Evolutionary conservation across 352 stramenopile species (phyloP).

Genomic region (Peronospora farinosa): DNA sequence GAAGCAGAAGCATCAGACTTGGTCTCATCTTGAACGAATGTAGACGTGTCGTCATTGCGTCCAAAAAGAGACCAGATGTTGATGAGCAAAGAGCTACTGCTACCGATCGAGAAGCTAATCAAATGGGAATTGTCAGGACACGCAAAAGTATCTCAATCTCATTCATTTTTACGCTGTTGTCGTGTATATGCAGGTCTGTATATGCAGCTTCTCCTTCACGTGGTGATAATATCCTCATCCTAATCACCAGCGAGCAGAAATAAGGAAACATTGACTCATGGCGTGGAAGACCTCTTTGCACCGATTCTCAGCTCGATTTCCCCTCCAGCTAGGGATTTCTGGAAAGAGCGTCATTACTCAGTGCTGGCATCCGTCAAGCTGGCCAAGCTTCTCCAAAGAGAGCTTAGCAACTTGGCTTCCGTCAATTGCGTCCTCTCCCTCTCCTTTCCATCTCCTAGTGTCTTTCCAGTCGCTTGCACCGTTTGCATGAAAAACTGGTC

Average conservation of each 20-base stretch:
- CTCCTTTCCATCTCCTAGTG: constrained; percentile 21
- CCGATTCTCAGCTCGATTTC: no score
- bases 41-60: not conserved
- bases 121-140: not conserved
- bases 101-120: constrained; percentile 12
- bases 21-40: constrained; percentile 5
- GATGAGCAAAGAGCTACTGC: constrained; percentile 11
- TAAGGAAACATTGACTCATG: no score
- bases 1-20: constrained; percentile 4
- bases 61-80: constrained; percentile 11
- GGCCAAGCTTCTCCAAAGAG: constrained; percentile 8
- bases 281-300: no score
- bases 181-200: no score
- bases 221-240: no score
- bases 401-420: constrained; percentile 18
- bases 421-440: constrained; percentile 26
- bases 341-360: no score
- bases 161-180: no score
- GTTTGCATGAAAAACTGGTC: constrained; percentile 10
- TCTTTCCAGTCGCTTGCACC: not conserved
- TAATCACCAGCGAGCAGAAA: no score
- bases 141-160: no score
- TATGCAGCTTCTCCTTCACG: constrained; percentile 38
- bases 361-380: constrained; percentile 5
- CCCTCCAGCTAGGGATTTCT: no score